A percentile compares a stretch with the other conserved stretches of the same genome.
phyloP scores from a whole-genome alignment of 371 early-diverging fungal genomes.

The Rhizopus arrhizus region DNA sequence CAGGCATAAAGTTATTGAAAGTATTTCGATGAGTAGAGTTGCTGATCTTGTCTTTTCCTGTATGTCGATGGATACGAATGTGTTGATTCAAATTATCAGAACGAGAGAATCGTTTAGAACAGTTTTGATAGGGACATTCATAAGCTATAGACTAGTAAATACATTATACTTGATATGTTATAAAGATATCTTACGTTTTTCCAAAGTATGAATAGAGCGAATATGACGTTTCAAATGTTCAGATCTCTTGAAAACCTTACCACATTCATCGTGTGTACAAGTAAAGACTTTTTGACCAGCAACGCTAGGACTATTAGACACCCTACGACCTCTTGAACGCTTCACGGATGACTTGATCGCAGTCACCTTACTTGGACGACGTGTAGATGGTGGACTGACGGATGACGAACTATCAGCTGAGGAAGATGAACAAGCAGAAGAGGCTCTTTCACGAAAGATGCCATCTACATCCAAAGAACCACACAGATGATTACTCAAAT shows the following conservation, averaged over 20 bases:
- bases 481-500: constrained; percentile 15
- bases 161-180: too few species aligned
- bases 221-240: constrained; percentile 85
- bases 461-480: constrained; percentile 1
- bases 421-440: constrained; percentile 27
- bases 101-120: constrained; percentile 81
- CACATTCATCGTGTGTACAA: constrained; percentile 64
- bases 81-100: constrained; percentile 83
- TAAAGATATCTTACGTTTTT: constrained; percentile 48
- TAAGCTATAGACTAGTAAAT: constrained; percentile 44
- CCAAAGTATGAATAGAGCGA: constrained; percentile 63
- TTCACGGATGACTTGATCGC: constrained; percentile 19
- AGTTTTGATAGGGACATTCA: constrained; percentile 68
- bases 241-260: constrained; percentile 77
- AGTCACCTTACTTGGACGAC: constrained; percentile 11
- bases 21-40: background rate
- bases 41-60: constrained; percentile 33
- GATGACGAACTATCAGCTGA: constrained; percentile 15
- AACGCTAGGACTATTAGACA: constrained; percentile 41
- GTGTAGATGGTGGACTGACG: constrained; percentile 15
- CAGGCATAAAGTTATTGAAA: constrained; percentile 29
- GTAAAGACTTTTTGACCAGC: constrained; percentile 53
- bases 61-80: constrained; percentile 65
- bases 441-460: constrained; percentile 27
- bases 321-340: constrained; percentile 41